Percentiles rank a stretch among this genome's conserved stretches.
phyloP scores from a whole-genome alignment of 805 yeast species.

The Clavispora fructus region DNA sequence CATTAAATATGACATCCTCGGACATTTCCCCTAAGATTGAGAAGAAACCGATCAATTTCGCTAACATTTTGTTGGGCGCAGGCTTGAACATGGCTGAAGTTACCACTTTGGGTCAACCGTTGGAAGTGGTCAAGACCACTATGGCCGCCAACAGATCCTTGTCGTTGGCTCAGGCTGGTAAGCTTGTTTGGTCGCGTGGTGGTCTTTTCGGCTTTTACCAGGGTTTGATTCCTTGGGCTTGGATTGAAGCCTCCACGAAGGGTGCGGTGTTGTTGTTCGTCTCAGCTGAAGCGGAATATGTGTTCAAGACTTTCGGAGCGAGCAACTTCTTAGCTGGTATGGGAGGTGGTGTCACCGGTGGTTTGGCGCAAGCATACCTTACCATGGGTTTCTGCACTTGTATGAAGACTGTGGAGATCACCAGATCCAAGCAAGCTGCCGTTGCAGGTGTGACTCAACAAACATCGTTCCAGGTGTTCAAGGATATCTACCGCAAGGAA shows the following conservation, averaged over 20 bases:
- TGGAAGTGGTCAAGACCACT: conserved; percentile 93
- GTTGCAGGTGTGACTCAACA: conserved; percentile 61
- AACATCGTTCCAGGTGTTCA: conserved; percentile 80
- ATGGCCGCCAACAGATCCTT: conserved; percentile 94
- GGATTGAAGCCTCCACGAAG: conserved; percentile 99
- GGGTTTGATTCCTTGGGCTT: conserved; percentile 98
- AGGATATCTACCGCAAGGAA: conserved; percentile 75
- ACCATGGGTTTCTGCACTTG: conserved; percentile 99
- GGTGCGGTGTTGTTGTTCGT: conserved; percentile 95
- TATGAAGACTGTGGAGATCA: conserved; percentile 98
- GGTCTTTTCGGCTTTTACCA: conserved; percentile 91
- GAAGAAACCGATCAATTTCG: conserved; percentile 82
- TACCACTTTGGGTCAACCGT: conserved; percentile 93
- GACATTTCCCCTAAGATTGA: conserved; percentile 29
- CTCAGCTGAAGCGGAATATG: conserved; percentile 86
- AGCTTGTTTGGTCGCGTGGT: conserved; percentile 87
- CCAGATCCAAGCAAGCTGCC: conserved; percentile 70
- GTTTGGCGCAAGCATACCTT: conserved; percentile 91
- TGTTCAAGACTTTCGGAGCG: conserved; percentile 57
- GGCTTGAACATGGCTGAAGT: conserved; percentile 80
- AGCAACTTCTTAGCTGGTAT: conserved; percentile 77
- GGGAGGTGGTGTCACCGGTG: conserved; percentile 94
- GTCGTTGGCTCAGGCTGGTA: conserved; percentile 59
- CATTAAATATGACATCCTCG: not conserved
- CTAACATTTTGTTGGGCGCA: conserved; percentile 90